Conservation (phyloP, 2,329 filamentous ascomycete species). For the Fusarium zealandicum region DNA sequence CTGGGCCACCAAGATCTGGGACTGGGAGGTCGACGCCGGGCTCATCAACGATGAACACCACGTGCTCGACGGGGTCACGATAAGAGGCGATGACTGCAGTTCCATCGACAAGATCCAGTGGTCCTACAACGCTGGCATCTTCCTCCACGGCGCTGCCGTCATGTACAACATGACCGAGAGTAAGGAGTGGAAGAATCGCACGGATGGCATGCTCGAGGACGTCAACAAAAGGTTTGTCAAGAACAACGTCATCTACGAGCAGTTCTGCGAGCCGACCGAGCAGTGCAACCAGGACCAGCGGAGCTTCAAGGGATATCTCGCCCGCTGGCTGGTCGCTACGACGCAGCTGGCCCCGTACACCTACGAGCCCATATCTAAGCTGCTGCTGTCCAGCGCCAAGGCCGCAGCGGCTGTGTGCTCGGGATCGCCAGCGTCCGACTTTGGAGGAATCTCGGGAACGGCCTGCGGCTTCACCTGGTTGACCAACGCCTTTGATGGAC, state of each 20-base stretch:
- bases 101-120: conserved; percentile 67
- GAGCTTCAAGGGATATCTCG: conserved; percentile 78
- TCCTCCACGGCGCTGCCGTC: conserved; percentile 66
- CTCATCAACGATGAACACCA: conserved; percentile 64
- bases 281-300: conserved; percentile 75
- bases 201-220: conserved; percentile 64
- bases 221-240: conserved; percentile 62
- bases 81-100: conserved; percentile 54
- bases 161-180: conserved; percentile 67
- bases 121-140: conserved; percentile 74
- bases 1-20: conserved; percentile 76
- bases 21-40: conserved; percentile 65
- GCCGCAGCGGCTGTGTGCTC: conserved; percentile 62
- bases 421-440: conserved; percentile 53
- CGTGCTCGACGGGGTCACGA: conserved; percentile 59
- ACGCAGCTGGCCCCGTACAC: conserved; percentile 63
- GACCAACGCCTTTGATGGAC: conserved; percentile 62
- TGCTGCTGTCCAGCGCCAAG: conserved; percentile 59
- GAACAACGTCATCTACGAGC: conserved; percentile 66
- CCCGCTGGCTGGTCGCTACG: conserved; percentile 69
- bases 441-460: conserved; percentile 61
- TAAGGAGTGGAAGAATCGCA: conserved; percentile 63
- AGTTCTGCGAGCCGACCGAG: conserved; percentile 67
- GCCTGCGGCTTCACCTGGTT: conserved; percentile 75
- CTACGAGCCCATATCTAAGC: conserved; percentile 55